Conservation (phyloP, 2,329 filamentous ascomycete species). For the Ascomycota sp. region DNA sequence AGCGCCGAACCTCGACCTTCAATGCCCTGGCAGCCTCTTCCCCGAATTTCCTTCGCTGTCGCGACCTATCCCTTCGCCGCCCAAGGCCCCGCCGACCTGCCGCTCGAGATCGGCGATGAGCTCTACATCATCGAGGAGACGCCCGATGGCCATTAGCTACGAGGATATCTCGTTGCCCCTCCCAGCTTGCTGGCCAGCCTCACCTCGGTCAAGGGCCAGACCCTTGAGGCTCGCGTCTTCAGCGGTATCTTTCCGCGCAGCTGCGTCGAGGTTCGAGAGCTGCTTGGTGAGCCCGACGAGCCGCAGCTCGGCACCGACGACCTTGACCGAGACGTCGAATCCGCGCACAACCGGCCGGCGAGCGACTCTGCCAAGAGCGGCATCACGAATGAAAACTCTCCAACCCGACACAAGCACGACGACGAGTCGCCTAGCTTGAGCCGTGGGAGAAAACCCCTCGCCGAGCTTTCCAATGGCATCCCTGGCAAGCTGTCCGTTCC, state of each 20-base stretch:
- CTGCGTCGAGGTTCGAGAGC: constrained; percentile 87
- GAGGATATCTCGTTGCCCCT: constrained; percentile 86
- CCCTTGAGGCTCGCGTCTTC: constrained; percentile 86
- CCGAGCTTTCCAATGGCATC: constrained; percentile 18
- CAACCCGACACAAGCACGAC: constrained; percentile 15
- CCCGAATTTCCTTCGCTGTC: constrained; percentile 93
- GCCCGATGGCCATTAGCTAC: constrained; percentile 77
- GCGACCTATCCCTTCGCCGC: constrained; percentile 88
- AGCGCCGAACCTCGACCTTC: constrained; percentile 8
- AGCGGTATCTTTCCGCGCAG: constrained; percentile 94
- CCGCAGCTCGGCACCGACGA: constrained; percentile 24
- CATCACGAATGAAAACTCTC: constrained; percentile 17
- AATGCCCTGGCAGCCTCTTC: constrained; percentile 95
- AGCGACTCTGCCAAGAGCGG: constrained; percentile 35
- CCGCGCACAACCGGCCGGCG: constrained; percentile 9
- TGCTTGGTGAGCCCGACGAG: constrained; percentile 55
- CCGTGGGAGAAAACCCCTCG: constrained; percentile 11
- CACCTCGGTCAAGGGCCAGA: constrained; percentile 79
- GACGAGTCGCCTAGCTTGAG: constrained; percentile 8
- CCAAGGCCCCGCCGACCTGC: constrained; percentile 71
- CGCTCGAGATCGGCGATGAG: constrained; percentile 94
- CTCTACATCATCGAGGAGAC: constrained; percentile 97
- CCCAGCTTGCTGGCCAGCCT: constrained; percentile 82
- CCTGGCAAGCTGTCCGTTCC: constrained; percentile 23
- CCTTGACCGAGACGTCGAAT: constrained; percentile 18